Conservation (phyloP, 2,329 filamentous ascomycete genomes). For the Fusarium cyanostomum region DNA sequence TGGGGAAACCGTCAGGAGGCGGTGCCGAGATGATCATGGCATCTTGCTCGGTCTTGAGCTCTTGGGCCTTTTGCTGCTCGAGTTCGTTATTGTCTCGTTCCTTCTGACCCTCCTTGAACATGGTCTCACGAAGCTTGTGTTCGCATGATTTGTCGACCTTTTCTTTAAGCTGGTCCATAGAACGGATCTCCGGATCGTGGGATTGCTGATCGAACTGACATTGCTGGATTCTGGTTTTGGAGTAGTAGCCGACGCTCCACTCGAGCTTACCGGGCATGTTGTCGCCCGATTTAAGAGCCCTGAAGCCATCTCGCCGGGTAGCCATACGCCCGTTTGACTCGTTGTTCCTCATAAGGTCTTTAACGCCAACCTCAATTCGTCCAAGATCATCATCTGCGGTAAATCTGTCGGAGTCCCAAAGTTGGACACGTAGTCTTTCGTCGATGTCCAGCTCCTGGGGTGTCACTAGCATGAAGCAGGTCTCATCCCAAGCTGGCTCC, state of each 20-base stretch:
- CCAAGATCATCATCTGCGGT: conserved; percentile 80
- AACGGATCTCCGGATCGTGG: conserved; percentile 65
- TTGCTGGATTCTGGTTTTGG: conserved; percentile 70
- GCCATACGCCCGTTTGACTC: conserved; percentile 70
- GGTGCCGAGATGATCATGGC: conserved; percentile 74
- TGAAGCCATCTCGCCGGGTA: conserved; percentile 72
- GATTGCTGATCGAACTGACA: conserved; percentile 70
- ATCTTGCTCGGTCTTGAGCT: conserved; percentile 69
- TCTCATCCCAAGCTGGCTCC: conserved; percentile 77
- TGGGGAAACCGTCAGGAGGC: conserved; percentile 68
- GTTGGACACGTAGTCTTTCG: conserved; percentile 73
- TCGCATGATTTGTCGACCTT: conserved; percentile 65
- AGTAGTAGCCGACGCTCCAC: conserved; percentile 78
- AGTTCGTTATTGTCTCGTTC: conserved; percentile 69
- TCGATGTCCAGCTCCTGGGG: conserved; percentile 77
- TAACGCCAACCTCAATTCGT: conserved; percentile 74
- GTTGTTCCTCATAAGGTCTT: conserved; percentile 67
- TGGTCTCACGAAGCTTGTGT: conserved; percentile 72
- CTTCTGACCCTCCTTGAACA: conserved; percentile 53
- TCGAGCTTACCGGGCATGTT: conserved; percentile 74
- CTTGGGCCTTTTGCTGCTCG: conserved; percentile 73
- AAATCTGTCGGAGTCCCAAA: conserved; percentile 80
- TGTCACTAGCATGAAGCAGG: conserved; percentile 73
- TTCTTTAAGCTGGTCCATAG: conserved; percentile 65
- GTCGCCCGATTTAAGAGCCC: conserved; percentile 70